These are phyloP conservation scores for Pugionium dolabratum DNA, from an alignment of 345 rosid genomes.

Conservation along the genomic window DNA sequence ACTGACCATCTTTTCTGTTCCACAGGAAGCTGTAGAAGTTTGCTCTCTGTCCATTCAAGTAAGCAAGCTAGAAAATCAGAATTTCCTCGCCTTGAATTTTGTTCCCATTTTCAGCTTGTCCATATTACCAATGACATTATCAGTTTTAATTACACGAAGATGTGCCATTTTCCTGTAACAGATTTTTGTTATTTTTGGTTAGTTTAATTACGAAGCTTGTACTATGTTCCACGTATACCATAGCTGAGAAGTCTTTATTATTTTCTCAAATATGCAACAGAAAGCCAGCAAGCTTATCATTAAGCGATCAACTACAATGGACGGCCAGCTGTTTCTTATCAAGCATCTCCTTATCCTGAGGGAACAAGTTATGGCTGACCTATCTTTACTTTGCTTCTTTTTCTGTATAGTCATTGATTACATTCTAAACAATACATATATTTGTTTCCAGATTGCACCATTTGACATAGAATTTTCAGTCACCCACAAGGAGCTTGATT, in stretches of 20 bases:
- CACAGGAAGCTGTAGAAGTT: conserved; percentile 97
- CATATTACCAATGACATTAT: conserved; percentile 11
- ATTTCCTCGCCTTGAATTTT: conserved; percentile 24
- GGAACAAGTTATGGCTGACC: conserved; percentile 71
- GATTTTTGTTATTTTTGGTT: conserved; percentile 2
- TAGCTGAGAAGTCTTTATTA: conserved; percentile 21
- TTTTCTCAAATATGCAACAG: conserved; percentile 45
- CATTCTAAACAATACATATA: conserved; percentile 1
- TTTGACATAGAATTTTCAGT: conserved; percentile 96
- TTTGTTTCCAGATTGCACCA: conserved; percentile 74
- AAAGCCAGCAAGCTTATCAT: conserved; percentile 88
- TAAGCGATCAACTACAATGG: conserved; percentile 83
- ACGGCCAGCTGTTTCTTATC: conserved; percentile 92
- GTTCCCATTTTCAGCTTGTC: neutral
- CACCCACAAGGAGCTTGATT: conserved; percentile 97
- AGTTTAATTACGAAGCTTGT: conserved; percentile 8
- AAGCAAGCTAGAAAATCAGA: conserved; percentile 42
- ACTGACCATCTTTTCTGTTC: conserved; percentile 33
- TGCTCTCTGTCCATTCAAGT: conserved; percentile 89
- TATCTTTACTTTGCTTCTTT: conserved; percentile 28
- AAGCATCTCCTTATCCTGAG: conserved; percentile 88
- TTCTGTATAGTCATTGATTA: conserved; percentile 8
- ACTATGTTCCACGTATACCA: conserved; percentile 2
- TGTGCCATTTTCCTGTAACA: conserved; percentile 18
- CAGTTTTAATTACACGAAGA: conserved; percentile 11